phyloP scores from a whole-genome alignment of 2,329 filamentous ascomycete species.

The Thelonectria blattea region DNA sequence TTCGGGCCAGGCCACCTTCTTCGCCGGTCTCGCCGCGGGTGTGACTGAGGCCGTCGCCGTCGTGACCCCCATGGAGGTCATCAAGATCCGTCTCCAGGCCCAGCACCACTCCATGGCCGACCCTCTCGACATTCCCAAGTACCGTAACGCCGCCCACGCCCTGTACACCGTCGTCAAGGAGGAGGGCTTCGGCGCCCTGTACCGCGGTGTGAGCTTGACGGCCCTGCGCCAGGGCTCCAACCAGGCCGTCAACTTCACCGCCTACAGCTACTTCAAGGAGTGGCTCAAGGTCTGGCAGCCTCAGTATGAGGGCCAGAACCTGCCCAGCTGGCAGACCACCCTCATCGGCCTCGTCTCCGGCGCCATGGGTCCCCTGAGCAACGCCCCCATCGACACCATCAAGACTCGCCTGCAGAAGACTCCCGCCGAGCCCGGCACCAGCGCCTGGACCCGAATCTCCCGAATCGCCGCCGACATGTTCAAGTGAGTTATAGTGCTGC shows the following conservation, averaged over 20 bases:
- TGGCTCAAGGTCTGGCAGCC: constrained; percentile 75
- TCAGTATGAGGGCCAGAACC: constrained; percentile 64
- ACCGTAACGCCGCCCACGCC: constrained; percentile 87
- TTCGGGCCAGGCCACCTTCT: constrained; percentile 71
- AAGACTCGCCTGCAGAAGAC: constrained; percentile 96
- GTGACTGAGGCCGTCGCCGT: constrained; percentile 96
- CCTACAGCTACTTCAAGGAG: constrained; percentile 92
- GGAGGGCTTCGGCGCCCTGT: constrained; percentile 86
- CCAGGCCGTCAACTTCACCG: constrained; percentile 98
- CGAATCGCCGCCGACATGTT: constrained; percentile 85
- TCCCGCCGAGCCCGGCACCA: constrained; percentile 80
- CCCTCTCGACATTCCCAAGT: constrained; percentile 94
- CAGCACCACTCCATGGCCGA: constrained; percentile 99
- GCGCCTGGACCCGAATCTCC: constrained; percentile 78
- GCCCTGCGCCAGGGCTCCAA: constrained; percentile 94
- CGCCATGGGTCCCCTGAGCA: constrained; percentile 94
- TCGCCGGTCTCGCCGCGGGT: constrained; percentile 86
- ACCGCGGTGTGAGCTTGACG: constrained; percentile 91
- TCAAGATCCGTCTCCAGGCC: constrained; percentile 97
- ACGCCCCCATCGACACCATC: constrained; percentile 98
- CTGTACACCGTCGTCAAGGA: constrained; percentile 89
- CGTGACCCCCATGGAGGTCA: constrained; percentile 98
- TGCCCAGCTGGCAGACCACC: constrained; percentile 90
- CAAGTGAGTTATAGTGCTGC: constrained; percentile 58
- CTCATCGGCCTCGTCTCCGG: constrained; percentile 89